Evolutionary conservation across 495 filamentous ascomycete species (phyloP), one percentile per base, ranked within the genome.

Genomic region (Penicillium riverlandense): DNA sequence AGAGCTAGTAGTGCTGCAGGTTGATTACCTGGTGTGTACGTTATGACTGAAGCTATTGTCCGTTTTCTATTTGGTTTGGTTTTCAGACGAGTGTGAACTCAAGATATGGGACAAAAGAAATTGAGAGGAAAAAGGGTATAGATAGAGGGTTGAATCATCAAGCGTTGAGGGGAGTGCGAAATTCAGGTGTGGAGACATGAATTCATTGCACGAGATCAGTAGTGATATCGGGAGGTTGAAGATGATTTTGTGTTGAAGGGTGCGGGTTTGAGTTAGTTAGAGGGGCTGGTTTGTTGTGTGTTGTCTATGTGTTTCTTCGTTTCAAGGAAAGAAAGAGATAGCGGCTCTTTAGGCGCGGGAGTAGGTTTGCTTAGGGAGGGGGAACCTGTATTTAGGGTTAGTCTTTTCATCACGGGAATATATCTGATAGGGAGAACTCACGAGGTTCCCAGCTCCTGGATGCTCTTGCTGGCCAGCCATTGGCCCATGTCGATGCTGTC

Each of bases 391-490:
- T 34, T 29, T 9, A 8, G 32, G 11, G 47, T 54, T 55, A 55
- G 46, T 22, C 22, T 22, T 22, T 22, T 22, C 22, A 22, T 22
- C 22, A 22, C 22, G 22, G 22, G 22, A 2, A 22, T 22, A 22
- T 22, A 16, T 6, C 22, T 22, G 29, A 35, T 8, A 14, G 44
- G 44, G 37, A 50, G 47, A 42, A 54, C 84, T 72, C 86, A 98
- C 88, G 89, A 92, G 69, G 92, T 89, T 54, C 92, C 92, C 49
- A 95, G 70, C 65, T 97, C 92, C 72, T 86, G 79, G 65, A 98
- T 92, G 72, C 88, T 88, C 56, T 90, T 74, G 46, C 79, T 82
- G 8, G 94, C 94, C 44, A 98, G 79, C 92, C 92, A 98, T 63
- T 95, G 88, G 38, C 94, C 92, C 75, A 90, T 83, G 59, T 96